Conservation (phyloP, 1,139 yeast species). For the Magnusiomyces suaveolens region DNA sequence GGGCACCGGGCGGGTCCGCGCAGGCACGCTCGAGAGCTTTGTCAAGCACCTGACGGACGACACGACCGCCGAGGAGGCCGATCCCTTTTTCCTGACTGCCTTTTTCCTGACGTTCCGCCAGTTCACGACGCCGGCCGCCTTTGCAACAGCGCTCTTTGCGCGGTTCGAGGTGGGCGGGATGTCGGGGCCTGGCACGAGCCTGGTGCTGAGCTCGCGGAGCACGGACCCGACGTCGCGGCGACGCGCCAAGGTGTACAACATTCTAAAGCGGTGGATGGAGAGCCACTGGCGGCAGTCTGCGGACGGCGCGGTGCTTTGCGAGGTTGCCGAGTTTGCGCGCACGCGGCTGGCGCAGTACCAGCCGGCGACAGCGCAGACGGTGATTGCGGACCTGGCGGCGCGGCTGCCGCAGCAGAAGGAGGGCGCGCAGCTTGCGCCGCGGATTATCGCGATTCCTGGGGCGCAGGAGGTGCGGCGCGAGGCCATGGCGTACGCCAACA, state of each 20-base stretch:
- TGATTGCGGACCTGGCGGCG: constrained; percentile 21
- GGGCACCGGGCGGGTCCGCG: constrained; percentile 48
- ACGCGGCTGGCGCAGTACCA: constrained; percentile 32
- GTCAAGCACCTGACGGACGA: constrained; percentile 68
- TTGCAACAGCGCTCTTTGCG: constrained; percentile 57
- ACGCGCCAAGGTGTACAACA: constrained; percentile 53
- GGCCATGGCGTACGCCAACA: constrained; percentile 10
- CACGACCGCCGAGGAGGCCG: constrained; percentile 41
- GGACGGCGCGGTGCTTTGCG: constrained; percentile 55
- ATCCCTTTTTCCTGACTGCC: constrained; percentile 60
- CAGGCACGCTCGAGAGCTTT: constrained; percentile 71
- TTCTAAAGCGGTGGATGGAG: constrained; percentile 77
- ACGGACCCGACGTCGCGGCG: not conserved
- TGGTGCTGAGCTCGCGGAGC: not conserved
- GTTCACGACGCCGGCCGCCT: constrained; percentile 59
- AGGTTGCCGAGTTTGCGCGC: constrained; percentile 66
- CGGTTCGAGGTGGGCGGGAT: constrained; percentile 44
- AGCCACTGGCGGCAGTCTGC: constrained; percentile 67
- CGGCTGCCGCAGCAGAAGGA: constrained; percentile 18
- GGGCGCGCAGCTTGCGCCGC: constrained; percentile 24
- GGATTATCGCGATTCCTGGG: constrained; percentile 20
- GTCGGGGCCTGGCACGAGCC: not conserved
- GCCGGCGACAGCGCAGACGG: constrained; percentile 17
- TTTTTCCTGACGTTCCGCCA: constrained; percentile 74
- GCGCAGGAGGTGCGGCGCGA: constrained; percentile 9